Base-by-base conservation (phyloP, 257 asterid species). In the Nicotiana benthamiana region DNA sequence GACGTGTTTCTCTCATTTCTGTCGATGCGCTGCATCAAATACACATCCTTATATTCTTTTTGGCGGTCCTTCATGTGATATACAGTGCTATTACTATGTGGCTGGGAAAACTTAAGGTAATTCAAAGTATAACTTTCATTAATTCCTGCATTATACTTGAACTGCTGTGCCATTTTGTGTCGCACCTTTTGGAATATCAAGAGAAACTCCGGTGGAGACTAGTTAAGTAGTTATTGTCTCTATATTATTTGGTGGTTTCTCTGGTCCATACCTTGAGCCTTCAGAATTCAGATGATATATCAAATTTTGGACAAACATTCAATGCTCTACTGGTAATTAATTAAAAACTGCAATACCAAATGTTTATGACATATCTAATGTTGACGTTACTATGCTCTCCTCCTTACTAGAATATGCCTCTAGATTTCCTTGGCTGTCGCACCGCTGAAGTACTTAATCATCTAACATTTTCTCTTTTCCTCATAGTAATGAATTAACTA, bases 1-100 rank as follows among this genome's bases (percentile, higher is more conserved):
- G 91, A 43, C 54, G 27, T 1, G 91, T 85, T 57, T 51, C 93
- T 5, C 92, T 94, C 64, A 91, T 93, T 79, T 80, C 97, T 40
- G 89, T 92, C 51, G 90, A 92, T 65, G 96, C 93, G 75, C 88
- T 96, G 80, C 99, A 96, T 86, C 97, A 94, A 87, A 83, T 96
- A 82, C 99, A 96, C 90, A 92, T 96, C 72, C 97, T 96, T 70
- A 88, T 96, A 79, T 94, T 96, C 94, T 96, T 93, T 85, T 86
- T 96, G 85, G 98, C 99, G 27, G 93, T 92, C 80, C 57, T 96
- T 30, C 99, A 96, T 52, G 94, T 96, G 79, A n/a, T 85, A 54
- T 92, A 92, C 84, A 92, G 97, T 86, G 97, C 97, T 59, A 27
- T 87, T 80, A 96, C 99, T 17, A 96, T 96, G 99, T 90, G 86